Evolutionary conservation across 345 rosid genomes (phyloP).

Genomic region (Trapa incisa): DNA sequence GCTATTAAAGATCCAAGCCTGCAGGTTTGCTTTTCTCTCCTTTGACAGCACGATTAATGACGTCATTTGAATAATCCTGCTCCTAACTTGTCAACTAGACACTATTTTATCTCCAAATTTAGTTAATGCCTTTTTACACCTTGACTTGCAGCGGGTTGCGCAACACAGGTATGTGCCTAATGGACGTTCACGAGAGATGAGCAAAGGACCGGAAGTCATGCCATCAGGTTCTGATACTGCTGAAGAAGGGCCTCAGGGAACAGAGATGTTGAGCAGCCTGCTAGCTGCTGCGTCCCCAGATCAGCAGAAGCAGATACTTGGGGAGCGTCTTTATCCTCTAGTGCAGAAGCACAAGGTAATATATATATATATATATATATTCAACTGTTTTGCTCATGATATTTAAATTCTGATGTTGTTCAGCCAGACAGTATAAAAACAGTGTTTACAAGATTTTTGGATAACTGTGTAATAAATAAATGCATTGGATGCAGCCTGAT

Average conservation of each 20-base stretch:
- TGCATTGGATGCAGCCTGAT: conserved; percentile 38
- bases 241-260: conserved; percentile 22
- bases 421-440: not conserved
- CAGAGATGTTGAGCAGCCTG: conserved; percentile 43
- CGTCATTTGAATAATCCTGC: too few species aligned
- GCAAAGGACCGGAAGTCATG: conserved; percentile 23
- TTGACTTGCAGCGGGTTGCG: conserved; percentile 17
- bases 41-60: not conserved
- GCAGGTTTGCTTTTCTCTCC: conserved; percentile 27
- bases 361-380: not conserved
- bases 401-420: not conserved
- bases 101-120: not conserved
- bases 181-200: conserved; percentile 28
- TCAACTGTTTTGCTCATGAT: not conserved
- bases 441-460: too few species aligned
- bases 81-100: not conserved
- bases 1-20: conserved; percentile 36
- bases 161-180: conserved; percentile 30
- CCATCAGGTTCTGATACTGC: conserved; percentile 19
- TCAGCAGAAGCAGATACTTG: conserved; percentile 50
- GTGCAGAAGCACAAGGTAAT: conserved; percentile 50
- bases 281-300: conserved; percentile 47
- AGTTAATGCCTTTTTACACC: not conserved
- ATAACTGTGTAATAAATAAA: not conserved
- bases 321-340: conserved; percentile 55